Evolutionary conservation across 2,329 filamentous ascomycete genomes (phyloP).

Genomic region (Nakataea oryzae): DNA sequence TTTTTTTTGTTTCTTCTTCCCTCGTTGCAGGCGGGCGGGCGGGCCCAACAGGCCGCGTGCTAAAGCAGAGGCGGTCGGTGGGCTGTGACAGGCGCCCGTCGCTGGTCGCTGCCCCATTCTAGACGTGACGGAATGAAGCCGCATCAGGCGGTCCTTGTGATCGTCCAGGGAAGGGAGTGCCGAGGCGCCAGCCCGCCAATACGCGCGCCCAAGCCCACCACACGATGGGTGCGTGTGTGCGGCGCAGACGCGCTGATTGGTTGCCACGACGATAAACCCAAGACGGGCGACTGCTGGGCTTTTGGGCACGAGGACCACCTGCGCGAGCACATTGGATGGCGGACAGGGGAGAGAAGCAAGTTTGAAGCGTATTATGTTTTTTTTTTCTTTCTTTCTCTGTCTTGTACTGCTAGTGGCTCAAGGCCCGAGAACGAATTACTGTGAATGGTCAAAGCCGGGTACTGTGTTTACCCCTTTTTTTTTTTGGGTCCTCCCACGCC

Average conservation of each 20-base stretch:
- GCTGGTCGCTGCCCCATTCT: too few species aligned
- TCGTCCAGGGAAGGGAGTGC: too few species aligned
- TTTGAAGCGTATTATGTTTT: too few species aligned
- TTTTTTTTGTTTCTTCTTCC: too few species aligned
- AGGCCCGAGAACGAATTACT: neutral
- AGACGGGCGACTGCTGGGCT: neutral
- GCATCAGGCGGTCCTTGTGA: neutral
- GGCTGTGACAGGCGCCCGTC: too few species aligned
- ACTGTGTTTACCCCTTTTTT: neutral
- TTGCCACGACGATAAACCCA: neutral
- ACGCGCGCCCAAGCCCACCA: neutral
- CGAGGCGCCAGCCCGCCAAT: too few species aligned
- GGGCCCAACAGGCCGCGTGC: too few species aligned
- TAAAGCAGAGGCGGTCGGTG: too few species aligned
- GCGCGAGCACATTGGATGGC: too few species aligned
- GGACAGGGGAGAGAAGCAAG: neutral
- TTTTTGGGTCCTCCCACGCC: too few species aligned
- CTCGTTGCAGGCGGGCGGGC: too few species aligned
- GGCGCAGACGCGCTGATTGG: neutral
- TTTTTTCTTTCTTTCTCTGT: neutral
- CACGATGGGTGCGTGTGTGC: neutral
- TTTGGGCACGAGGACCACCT: neutral
- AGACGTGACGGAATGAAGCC: too few species aligned
- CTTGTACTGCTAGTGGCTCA: neutral
- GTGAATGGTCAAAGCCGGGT: neutral